phyloP scores from a whole-genome alignment of 139 green algal genomes.

The Closterium sp. region DNA sequence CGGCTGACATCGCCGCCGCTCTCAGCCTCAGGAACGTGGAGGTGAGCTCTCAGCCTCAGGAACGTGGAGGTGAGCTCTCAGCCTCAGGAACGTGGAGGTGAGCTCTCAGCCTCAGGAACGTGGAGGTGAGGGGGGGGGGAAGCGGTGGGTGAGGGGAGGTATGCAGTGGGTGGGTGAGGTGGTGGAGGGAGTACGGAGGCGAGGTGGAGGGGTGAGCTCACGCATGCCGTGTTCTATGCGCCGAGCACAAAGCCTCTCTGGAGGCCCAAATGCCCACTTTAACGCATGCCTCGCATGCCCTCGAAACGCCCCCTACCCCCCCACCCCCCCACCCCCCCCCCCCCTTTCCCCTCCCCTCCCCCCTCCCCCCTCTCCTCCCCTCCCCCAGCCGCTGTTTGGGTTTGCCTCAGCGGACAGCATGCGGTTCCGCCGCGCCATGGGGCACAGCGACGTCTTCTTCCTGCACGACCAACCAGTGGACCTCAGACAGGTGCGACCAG shows the following conservation, averaged over 20 bases:
- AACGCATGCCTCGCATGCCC: background rate
- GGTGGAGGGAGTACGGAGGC: no score
- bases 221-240: no score
- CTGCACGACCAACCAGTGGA: conserved; percentile 39
- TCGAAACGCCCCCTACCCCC: background rate
- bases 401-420: conserved; percentile 63
- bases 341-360: background rate
- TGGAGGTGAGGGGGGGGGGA: no score
- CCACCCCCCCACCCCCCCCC: background rate
- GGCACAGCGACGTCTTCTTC: conserved; percentile 74
- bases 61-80: conserved; percentile 82
- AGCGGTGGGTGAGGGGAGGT: no score
- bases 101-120: no score
- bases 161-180: no score
- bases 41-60: conserved; percentile 62
- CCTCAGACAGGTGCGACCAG: conserved; percentile 41
- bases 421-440: conserved; percentile 66
- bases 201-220: no score
- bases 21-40: conserved; percentile 74
- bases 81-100: no score
- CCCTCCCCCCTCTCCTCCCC: background rate
- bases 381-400: conserved; percentile 72
- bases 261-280: no score
- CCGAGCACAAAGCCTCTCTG: no score
- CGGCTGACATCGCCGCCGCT: conserved; percentile 78